Evolutionary conservation across 495 filamentous ascomycete genomes (phyloP).

Genomic region (Lasiosphaeria ovina): DNA sequence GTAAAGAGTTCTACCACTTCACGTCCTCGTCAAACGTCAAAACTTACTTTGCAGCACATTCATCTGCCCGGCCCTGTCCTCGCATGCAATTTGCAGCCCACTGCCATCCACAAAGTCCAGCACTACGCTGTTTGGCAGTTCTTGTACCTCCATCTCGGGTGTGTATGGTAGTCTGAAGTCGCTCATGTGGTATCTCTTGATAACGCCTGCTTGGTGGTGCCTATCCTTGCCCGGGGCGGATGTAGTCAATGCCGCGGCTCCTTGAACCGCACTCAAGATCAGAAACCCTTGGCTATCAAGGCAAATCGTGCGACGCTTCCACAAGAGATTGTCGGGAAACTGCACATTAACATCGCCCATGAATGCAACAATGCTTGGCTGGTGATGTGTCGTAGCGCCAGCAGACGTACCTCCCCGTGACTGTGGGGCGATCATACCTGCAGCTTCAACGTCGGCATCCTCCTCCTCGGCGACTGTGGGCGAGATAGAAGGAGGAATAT

Average conservation of each 20-base stretch:
- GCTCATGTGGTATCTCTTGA: conserved; percentile 75
- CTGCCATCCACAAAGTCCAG: conserved; percentile 83
- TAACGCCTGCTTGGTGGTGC: conserved; percentile 38
- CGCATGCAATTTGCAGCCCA: conserved; percentile 81
- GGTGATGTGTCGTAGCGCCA: conserved; percentile 15
- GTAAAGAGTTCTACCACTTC: conserved; percentile 1
- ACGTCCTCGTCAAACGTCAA: neutral
- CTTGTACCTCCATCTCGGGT: conserved; percentile 84
- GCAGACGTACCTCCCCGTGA: conserved; percentile 25
- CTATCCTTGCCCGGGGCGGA: conserved; percentile 45
- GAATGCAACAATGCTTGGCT: conserved; percentile 52
- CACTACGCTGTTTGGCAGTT: conserved; percentile 82
- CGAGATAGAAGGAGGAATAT: conserved; percentile 52
- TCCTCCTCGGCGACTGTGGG: conserved; percentile 65
- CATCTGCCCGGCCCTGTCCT: conserved; percentile 69
- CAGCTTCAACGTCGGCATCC: conserved; percentile 43
- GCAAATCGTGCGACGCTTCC: conserved; percentile 82
- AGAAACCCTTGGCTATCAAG: conserved; percentile 76
- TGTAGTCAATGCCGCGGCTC: conserved; percentile 33
- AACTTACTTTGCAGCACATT: conserved; percentile 64
- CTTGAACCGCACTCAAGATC: conserved; percentile 60
- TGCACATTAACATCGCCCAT: conserved; percentile 91
- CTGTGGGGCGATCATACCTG: conserved; percentile 21
- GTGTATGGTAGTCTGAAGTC: conserved; percentile 76
- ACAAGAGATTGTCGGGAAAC: conserved; percentile 87